Base-by-base conservation (phyloP, 495 filamentous ascomycete species). In the Penicillium samsonianum region DNA sequence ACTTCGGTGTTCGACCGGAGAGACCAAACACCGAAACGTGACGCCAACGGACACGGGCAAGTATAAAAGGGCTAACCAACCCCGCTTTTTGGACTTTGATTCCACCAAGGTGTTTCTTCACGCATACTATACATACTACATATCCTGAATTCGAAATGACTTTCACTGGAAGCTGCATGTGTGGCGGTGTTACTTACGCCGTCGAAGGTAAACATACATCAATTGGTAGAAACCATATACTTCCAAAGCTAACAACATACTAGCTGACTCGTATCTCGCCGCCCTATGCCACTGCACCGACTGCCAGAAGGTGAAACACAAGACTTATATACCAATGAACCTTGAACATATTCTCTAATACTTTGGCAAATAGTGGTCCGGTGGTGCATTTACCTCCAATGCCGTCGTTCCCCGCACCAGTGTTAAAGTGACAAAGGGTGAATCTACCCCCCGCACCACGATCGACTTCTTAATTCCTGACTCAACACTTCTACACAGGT, bases 261-360 rank as follows among this genome's bases (percentile, higher is more conserved):
- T 45, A 72, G 72, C 61, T 19, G 71, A 76, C 42, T 61, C 67
- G 19, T 65, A 69, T 28, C 37, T 66, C 7, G 62, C 67, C 5
- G 78, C 76, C 19, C 66, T 81, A 31, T 81, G 78, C 67, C 76
- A 81, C 60, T 81, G 78, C 68, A 64, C 56, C 11, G 78, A 79
- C 50, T 81, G 77, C 62, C 77, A 80, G 56, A 81, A 77, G 70
- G 70, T 70, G 11, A 59, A 40, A 11, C 10, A 4, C 23, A n/a
- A 7, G n/a, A 0, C 23, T 14, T 19, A n/a, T 19, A 19, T 17
- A 23, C 14, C 7, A 19, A 28, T 42, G 25, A 9, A 14, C 11
- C n/a, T 44, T 26, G 52, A 50, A 40, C 45, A 58, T 5, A 25
- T 26, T 6, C 12, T 22, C 11, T 53, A 42, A 54, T 11, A n/a